These are phyloP conservation scores for Karstenula rhodostoma DNA, from an alignment of 2,329 filamentous ascomycete genomes.

Conservation along the genomic window DNA sequence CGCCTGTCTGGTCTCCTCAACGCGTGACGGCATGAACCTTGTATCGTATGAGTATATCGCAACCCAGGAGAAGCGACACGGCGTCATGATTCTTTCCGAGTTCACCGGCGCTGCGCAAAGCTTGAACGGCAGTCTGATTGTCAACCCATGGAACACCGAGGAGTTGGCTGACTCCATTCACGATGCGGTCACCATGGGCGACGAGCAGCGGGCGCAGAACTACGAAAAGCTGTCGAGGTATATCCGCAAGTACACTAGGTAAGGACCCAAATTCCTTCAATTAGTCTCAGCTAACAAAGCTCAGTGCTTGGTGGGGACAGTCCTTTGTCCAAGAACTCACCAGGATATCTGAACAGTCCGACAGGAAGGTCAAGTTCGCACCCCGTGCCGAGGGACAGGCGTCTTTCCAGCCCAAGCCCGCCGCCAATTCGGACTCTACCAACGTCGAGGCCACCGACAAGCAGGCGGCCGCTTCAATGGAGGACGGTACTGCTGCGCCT, in stretches of 20 bases:
- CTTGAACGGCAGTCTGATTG: constrained; percentile 89
- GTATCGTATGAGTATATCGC: constrained; percentile 99
- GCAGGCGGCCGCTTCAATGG: not conserved
- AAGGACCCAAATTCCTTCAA: constrained; percentile 26
- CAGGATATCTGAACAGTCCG: constrained; percentile 62
- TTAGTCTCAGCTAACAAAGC: constrained; percentile 28
- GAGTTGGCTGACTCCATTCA: constrained; percentile 93
- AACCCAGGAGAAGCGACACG: constrained; percentile 87
- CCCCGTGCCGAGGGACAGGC: constrained; percentile 9
- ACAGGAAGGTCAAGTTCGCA: constrained; percentile 56
- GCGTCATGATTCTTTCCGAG: constrained; percentile 93
- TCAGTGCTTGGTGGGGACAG: constrained; percentile 89
- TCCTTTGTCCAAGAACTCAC: constrained; percentile 86
- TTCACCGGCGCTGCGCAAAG: constrained; percentile 96
- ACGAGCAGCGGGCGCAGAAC: constrained; percentile 85
- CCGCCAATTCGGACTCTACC: not conserved
- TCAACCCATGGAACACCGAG: constrained; percentile 99
- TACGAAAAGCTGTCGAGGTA: constrained; percentile 94
- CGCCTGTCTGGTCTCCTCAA: constrained; percentile 90
- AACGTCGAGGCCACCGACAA: constrained; percentile 1
- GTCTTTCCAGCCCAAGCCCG: constrained; percentile 5
- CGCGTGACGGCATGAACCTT: constrained; percentile 98
- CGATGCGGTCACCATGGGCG: constrained; percentile 94
- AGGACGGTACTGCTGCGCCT: not conserved
- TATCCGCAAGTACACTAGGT: constrained; percentile 95